Evolutionary conservation across 2,329 filamentous ascomycete genomes (phyloP).

Genomic region (Aspergillus puulaauensis): DNA sequence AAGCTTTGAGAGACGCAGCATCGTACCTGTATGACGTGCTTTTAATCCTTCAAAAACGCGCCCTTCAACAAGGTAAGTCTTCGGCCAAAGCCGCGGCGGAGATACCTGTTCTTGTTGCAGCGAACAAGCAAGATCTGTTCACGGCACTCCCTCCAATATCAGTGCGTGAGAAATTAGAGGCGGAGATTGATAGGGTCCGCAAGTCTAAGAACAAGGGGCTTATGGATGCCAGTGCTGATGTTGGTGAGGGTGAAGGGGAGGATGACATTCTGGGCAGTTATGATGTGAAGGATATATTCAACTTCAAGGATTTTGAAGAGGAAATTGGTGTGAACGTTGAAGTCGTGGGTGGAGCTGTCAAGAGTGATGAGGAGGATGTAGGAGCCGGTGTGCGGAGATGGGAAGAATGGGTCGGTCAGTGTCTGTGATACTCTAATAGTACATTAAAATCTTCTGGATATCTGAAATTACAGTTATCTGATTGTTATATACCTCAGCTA

Average conservation of each 20-base stretch:
- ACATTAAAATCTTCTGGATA: not conserved
- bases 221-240: constrained; percentile 72
- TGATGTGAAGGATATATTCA: constrained; percentile 74
- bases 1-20: constrained; percentile 67
- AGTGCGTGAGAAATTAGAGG: constrained; percentile 73
- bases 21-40: constrained; percentile 87
- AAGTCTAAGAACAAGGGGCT: constrained; percentile 76
- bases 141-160: constrained; percentile 79
- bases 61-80: constrained; percentile 53
- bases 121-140: constrained; percentile 95
- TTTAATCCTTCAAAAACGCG: constrained; percentile 75
- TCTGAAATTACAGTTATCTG: not conserved
- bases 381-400: constrained; percentile 75
- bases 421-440: constrained; percentile 54
- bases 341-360: constrained; percentile 65
- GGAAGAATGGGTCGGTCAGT: constrained; percentile 86
- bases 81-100: constrained; percentile 56
- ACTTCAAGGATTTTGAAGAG: constrained; percentile 78
- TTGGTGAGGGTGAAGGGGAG: constrained; percentile 60
- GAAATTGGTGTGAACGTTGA: constrained; percentile 73
- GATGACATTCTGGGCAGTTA: constrained; percentile 83
- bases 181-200: constrained; percentile 76
- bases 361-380: constrained; percentile 59
- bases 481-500: not conserved
- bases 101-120: constrained; percentile 77